phyloP scores from a whole-genome alignment of 2,329 filamentous ascomycete species.

The Davidsoniella eucalypti region DNA sequence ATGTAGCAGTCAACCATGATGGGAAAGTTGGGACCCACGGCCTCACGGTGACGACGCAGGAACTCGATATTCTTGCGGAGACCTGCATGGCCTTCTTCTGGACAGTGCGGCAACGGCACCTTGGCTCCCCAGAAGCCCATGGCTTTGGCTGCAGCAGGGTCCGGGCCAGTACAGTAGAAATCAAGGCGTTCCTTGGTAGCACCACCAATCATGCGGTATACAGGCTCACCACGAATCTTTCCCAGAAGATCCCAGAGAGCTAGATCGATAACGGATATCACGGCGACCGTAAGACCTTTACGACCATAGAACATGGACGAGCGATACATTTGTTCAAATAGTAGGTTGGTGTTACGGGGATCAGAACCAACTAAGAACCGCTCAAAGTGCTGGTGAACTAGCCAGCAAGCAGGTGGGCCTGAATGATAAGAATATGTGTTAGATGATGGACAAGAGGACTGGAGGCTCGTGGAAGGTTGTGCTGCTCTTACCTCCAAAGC shows the following conservation, averaged over 20 bases:
- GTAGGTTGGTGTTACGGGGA: constrained; percentile 74
- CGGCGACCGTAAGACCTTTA: constrained; percentile 75
- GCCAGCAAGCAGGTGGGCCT: constrained; percentile 83
- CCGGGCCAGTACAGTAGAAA: constrained; percentile 91
- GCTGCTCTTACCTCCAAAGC: constrained; percentile 53
- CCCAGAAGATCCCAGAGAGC: constrained; percentile 85
- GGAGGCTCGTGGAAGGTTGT: not conserved
- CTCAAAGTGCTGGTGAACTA: constrained; percentile 85
- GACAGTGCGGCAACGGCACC: constrained; percentile 76
- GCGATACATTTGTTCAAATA: constrained; percentile 95
- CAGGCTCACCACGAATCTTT: constrained; percentile 80
- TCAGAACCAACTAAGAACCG: constrained; percentile 80
- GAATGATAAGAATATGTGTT: constrained; percentile 1
- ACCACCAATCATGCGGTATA: constrained; percentile 87
- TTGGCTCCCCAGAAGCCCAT: constrained; percentile 90
- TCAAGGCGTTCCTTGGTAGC: constrained; percentile 68
- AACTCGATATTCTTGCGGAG: constrained; percentile 83
- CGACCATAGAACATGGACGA: constrained; percentile 93
- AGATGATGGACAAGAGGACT: not conserved
- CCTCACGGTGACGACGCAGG: constrained; percentile 66
- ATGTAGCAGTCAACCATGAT: constrained; percentile 96
- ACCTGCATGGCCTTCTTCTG: constrained; percentile 69
- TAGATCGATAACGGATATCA: constrained; percentile 88
- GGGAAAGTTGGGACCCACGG: constrained; percentile 77
- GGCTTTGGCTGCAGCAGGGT: constrained; percentile 59